Base-by-base conservation (phyloP, 2,329 filamentous ascomycete genomes). In the Madurella fahalii region DNA sequence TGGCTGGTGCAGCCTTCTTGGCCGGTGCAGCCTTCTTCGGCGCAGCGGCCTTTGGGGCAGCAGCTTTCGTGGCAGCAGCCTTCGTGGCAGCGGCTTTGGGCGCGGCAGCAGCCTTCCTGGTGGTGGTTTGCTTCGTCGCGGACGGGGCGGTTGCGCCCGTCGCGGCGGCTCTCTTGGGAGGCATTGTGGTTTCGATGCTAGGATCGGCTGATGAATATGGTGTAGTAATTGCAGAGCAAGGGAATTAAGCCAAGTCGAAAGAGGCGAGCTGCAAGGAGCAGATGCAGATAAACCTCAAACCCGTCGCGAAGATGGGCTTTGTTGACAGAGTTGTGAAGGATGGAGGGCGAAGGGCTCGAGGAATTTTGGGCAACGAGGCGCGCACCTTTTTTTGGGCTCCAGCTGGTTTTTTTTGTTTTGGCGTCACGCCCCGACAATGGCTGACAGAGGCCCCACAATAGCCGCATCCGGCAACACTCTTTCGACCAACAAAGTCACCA, bases 111-210 rank as follows among this genome's bases (percentile, higher is more conserved):
- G 52, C 39, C 34, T 52, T 60, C 47, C 56, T 56, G 13, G 53
- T 51, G 13, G 58, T 53, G 16, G 53, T 42, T 57, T 64, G 41
- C 47, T 53, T 50, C 42, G 57, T 50, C 44, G 58, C 59, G 17
- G 54, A 31, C 44, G 52, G 9, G 9, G 47, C 41, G 37, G 52
- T 37, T 13, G 46, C 52, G 43, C 40, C 30, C 47, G 56, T 44
- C 43, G 57, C 37, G 31, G 53, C 52, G 45, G 52, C 53, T 52
- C 52, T 56, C 41, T 59, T 61, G 45, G 62, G 62, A 58, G 62
- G 58, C 62, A 64, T 64, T 16, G 54, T 45, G 39, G 17, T 40
- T 40, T 39, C 15, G 53, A 46, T 45, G 58, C 51, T 9, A 16
- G 44, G 20, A 16, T 40, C 40, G 17, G 18, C 4, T 5, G 47